Evolutionary conservation across 345 rosid species (phyloP), one percentile per base, ranked within the genome.

Genomic region (Physaria fendleri): DNA sequence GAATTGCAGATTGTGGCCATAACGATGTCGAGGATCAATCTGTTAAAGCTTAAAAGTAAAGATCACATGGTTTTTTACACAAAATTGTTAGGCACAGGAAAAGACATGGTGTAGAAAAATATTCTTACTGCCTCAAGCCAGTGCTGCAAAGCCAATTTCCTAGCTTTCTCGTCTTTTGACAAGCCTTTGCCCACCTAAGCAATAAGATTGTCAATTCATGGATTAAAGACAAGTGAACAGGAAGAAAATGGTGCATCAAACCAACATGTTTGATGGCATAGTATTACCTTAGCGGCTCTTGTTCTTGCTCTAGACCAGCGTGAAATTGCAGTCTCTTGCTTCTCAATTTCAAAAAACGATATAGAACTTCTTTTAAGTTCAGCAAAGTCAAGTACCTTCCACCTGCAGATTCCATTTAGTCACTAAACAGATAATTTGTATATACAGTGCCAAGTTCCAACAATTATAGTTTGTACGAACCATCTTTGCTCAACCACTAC

Each of bases 21-120:
- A 91, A 5, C 98, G 91, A 76, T 91, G 98, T 51, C 95, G 75
- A 28, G 96, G 98, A 77, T 91, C 98, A 13, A 91, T 91, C 98
- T 91, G 65, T 71, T 54, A 67, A 67, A 45, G 24, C 50, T 62
- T 47, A 21, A 66, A 48, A 27, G 18, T 67, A 29, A 71, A 59
- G 35, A 58, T 62, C 53, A 40, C 24, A 38, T 49, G 23, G 34
- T 41, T 35, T 41, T 35, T 30, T 49, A 30, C 60, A 35, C 17
- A 45, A 30, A 64, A 48, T 20, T 41, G 21, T 6, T 15, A 33
- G 30, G 18, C 47, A 41, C 33, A 71, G 1, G 9, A 15, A 45
- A 27, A 41, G 0, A 15, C 20, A 66, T 16, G 7, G 5, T 16
- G 62, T 51, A 49, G 3, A 42, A 42, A 3, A 18, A 28, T 8